A percentile compares a stretch with the other conserved stretches of the same genome.
Conservation (phyloP, 805 yeast genomes). For the Saturnispora ahearnii region DNA sequence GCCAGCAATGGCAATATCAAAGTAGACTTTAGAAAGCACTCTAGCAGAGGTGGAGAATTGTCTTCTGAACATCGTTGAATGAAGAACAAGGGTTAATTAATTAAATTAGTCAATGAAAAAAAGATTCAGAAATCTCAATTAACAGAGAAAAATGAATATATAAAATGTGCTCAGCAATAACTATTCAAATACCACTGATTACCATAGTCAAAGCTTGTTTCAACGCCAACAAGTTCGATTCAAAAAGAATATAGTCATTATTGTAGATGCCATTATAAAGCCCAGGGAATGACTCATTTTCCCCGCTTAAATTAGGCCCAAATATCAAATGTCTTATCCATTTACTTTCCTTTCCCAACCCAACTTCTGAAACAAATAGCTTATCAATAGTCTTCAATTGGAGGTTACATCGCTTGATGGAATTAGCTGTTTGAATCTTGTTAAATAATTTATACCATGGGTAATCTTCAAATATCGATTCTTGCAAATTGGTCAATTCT, state of each 20-base stretch:
- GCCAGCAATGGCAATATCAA: constrained; percentile 51
- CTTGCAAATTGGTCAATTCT: constrained; percentile 31
- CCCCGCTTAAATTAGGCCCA: constrained; percentile 49
- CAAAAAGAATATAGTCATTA: constrained; percentile 32
- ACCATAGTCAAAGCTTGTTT: constrained; percentile 2
- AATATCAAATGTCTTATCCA: constrained; percentile 60
- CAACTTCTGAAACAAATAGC: constrained; percentile 11
- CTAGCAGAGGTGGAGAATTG: constrained; percentile 40
- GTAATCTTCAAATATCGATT: constrained; percentile 49
- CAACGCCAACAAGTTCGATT: constrained; percentile 11
- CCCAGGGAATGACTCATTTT: constrained; percentile 50
- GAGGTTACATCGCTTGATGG: constrained; percentile 44
- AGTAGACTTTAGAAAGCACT: constrained; percentile 42
- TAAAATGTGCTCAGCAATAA: not conserved
- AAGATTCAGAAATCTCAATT: not conserved
- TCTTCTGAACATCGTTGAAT: constrained; percentile 29
- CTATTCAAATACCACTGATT: not conserved
- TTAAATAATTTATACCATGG: constrained; percentile 66
- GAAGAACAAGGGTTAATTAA: constrained; percentile 9
- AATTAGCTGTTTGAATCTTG: constrained; percentile 51
- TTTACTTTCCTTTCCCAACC: constrained; percentile 39
- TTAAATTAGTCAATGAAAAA: not conserved
- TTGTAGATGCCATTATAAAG: constrained; percentile 47
- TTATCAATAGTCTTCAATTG: constrained; percentile 45
- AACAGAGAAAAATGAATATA: not conserved